Conservation (phyloP, 2,329 filamentous ascomycete genomes). For the Colletotrichum scovillei region DNA sequence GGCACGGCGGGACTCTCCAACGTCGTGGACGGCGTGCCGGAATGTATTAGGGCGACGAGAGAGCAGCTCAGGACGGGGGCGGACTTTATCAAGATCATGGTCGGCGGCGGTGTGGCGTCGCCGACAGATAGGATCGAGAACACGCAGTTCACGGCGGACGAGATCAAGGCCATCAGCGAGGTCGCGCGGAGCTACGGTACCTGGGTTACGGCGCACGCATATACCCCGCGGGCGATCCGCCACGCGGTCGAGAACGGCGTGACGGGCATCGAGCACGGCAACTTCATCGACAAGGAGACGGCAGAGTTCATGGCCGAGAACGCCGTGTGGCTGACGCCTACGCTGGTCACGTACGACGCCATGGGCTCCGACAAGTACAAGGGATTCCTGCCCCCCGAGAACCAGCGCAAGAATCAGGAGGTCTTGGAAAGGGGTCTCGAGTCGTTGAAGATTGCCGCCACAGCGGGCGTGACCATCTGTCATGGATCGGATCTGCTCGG, state of each 20-base stretch:
- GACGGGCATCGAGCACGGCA: constrained; percentile 61
- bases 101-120: constrained; percentile 65
- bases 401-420: constrained; percentile 60
- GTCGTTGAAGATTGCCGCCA: constrained; percentile 58
- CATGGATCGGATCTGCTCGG: constrained; percentile 58
- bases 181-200: constrained; percentile 61
- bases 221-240: constrained; percentile 64
- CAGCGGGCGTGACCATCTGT: constrained; percentile 66
- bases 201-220: constrained; percentile 68
- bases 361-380: constrained; percentile 57
- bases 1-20: constrained; percentile 53
- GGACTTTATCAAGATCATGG: constrained; percentile 74
- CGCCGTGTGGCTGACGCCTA: constrained; percentile 63
- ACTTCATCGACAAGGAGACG: constrained; percentile 54
- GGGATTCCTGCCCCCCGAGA: constrained; percentile 55
- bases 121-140: constrained; percentile 65
- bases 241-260: constrained; percentile 67
- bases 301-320: constrained; percentile 62
- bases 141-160: constrained; percentile 66
- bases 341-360: constrained; percentile 62
- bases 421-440: constrained; percentile 59
- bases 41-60: constrained; percentile 62
- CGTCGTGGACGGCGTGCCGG: constrained; percentile 65
- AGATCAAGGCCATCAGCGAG: constrained; percentile 65
- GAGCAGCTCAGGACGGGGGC: constrained; percentile 67